Percentiles rank a stretch among this genome's conserved stretches.
phyloP scores from a whole-genome alignment of 164 flowering plant species.

The Berberis vulgaris region DNA sequence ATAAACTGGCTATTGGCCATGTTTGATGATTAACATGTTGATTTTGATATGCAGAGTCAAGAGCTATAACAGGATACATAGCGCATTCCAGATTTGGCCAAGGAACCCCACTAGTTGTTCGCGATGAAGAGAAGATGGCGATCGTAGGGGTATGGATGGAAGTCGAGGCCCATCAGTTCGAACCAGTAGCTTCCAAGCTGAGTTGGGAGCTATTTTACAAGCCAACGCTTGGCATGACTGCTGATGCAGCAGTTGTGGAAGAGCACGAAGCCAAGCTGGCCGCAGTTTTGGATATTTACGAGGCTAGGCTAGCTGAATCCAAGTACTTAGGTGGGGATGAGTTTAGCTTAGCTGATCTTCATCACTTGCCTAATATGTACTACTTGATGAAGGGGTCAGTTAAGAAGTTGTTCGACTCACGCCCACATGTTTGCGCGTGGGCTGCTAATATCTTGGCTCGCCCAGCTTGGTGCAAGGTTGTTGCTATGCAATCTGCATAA shows the following conservation, averaged over 20 bases:
- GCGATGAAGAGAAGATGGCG: constrained; percentile 28
- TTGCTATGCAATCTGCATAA: not conserved
- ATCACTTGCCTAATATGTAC: not conserved
- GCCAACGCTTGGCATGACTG: constrained; percentile 25
- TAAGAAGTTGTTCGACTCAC: not conserved
- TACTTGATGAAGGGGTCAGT: not conserved
- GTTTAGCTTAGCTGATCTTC: not conserved
- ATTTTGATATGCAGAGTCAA: constrained; percentile 37
- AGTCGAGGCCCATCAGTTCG: constrained; percentile 55
- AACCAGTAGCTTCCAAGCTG: constrained; percentile 34
- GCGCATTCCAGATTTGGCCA: constrained; percentile 21
- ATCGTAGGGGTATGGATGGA: constrained; percentile 31
- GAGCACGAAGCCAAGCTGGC: constrained; percentile 8
- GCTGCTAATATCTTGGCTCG: not conserved
- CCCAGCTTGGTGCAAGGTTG: not conserved
- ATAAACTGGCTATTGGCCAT: no score
- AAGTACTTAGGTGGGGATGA: constrained; percentile 11
- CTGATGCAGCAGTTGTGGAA: constrained; percentile 6
- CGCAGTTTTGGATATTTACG: constrained; percentile 15
- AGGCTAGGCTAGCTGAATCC: constrained; percentile 7
- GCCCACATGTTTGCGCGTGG: not conserved
- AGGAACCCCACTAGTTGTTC: constrained; percentile 28
- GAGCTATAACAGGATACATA: constrained; percentile 50
- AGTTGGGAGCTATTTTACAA: constrained; percentile 28
- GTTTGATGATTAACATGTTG: not conserved